phyloP scores from a whole-genome alignment of 805 yeast genomes.

The Lachancea waltii region DNA sequence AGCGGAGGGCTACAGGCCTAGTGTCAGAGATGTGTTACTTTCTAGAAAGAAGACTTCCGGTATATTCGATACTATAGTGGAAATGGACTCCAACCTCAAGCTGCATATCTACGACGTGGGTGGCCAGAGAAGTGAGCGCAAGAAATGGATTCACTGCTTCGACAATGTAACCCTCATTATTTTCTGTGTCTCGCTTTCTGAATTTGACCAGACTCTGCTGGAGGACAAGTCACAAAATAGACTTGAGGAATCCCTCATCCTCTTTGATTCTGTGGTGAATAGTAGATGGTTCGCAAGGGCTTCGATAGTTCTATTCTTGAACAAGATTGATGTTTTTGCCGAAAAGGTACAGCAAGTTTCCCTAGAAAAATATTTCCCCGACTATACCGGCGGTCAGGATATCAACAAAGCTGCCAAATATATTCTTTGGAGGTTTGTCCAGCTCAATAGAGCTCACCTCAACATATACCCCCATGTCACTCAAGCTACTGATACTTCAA shows the following conservation, averaged over 20 bases:
- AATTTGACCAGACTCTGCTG: conserved; percentile 78
- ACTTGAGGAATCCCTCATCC: conserved; percentile 70
- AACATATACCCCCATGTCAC: conserved; percentile 87
- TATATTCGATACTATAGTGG: conserved; percentile 74
- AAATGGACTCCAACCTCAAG: conserved; percentile 55
- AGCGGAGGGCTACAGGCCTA: conserved; percentile 57
- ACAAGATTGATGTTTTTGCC: conserved; percentile 85
- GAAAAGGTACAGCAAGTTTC: conserved; percentile 80
- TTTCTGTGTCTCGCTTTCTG: conserved; percentile 86
- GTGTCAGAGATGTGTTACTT: conserved; percentile 69
- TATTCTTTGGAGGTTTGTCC: conserved; percentile 83
- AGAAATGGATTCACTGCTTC: conserved; percentile 96
- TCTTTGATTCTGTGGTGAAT: conserved; percentile 86
- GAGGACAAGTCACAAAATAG: conserved; percentile 75
- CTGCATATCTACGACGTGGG: conserved; percentile 80
- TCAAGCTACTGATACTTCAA: conserved; percentile 90
- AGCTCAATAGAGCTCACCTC: conserved; percentile 73
- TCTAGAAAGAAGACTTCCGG: conserved; percentile 92
- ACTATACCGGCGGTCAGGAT: conserved; percentile 84
- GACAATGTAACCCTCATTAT: conserved; percentile 86
- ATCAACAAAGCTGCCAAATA: conserved; percentile 88
- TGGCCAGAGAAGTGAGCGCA: conserved; percentile 92
- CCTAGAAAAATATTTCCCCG: conserved; percentile 76
- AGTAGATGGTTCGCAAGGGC: conserved; percentile 89
- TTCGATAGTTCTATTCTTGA: conserved; percentile 77